A percentile compares a stretch with the other conserved stretches of the same genome.
Evolutionary conservation across 2,329 filamentous ascomycete genomes (phyloP).

Genomic region (Penicillium sp.): DNA sequence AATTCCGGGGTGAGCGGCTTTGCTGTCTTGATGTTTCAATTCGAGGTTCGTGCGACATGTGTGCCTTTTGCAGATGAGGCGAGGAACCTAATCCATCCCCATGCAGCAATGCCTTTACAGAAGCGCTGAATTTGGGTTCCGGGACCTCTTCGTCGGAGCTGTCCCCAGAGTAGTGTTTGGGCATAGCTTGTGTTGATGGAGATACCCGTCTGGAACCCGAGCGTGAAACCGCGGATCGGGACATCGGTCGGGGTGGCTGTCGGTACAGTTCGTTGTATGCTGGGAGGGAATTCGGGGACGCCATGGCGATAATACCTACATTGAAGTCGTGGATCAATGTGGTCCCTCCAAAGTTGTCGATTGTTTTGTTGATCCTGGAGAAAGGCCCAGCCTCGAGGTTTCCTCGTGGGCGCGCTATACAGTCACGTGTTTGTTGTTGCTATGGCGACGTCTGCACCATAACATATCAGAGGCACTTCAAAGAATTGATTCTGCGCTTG

Average conservation of each 20-base stretch:
- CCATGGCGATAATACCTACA: conserved; percentile 30
- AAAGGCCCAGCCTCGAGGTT: conserved; percentile 17
- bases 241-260: conserved; percentile 38
- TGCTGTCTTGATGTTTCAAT: conserved; percentile 30
- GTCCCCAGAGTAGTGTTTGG: conserved; percentile 57
- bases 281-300: conserved; percentile 40
- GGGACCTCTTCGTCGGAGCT: conserved; percentile 94
- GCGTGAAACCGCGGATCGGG: conserved; percentile 38
- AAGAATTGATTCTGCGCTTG: background rate
- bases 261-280: conserved; percentile 37
- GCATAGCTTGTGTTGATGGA: conserved; percentile 23
- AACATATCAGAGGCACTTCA: conserved; percentile 9
- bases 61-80: conserved; percentile 39
- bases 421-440: conserved; percentile 20
- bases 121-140: conserved; percentile 85
- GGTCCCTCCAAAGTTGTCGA: conserved; percentile 23
- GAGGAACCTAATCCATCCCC: conserved; percentile 52
- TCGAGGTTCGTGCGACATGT: conserved; percentile 26
- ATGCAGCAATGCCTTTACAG: conserved; percentile 78
- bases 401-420: conserved; percentile 15
- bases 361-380: conserved; percentile 26
- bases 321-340: conserved; percentile 29
- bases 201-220: conserved; percentile 35
- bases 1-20: conserved; percentile 34
- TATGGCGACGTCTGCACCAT: conserved; percentile 15